Percentiles rank a stretch among this genome's conserved stretches.
Conservation (phyloP, 306 rosid species). For the Prosopis cineraria region DNA sequence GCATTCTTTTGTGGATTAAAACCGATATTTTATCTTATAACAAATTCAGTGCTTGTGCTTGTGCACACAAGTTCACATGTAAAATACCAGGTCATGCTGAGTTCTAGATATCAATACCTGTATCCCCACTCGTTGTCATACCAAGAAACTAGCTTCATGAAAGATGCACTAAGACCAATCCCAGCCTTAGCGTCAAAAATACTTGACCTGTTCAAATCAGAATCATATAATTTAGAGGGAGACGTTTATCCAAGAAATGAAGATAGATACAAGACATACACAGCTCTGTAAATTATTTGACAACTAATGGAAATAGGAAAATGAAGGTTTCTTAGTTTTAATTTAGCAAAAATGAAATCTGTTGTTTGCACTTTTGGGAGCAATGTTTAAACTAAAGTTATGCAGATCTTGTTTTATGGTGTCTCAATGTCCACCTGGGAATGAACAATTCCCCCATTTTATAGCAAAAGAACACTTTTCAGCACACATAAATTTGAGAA, state of each 20-base stretch:
- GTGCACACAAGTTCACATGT: not conserved
- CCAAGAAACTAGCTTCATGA: constrained; percentile 91
- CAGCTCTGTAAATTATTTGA: not conserved
- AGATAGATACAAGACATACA: not conserved
- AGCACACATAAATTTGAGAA: not conserved
- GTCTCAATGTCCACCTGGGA: not conserved
- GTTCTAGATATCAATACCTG: constrained; percentile 54
- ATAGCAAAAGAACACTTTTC: not conserved
- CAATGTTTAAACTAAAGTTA: not conserved
- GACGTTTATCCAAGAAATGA: not conserved
- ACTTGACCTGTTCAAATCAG: constrained; percentile 67
- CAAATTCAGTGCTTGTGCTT: not conserved
- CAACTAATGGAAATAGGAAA: not conserved
- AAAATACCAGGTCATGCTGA: not conserved
- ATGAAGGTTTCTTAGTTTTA: constrained; percentile 1
- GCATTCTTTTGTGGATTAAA: not conserved
- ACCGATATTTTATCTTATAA: not conserved
- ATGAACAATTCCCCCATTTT: not conserved
- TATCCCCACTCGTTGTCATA: constrained; percentile 99
- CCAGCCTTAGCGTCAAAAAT: constrained; percentile 99
- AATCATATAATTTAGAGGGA: not conserved
- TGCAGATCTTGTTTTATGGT: not conserved
- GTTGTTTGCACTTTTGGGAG: not conserved
- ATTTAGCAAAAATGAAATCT: not conserved
- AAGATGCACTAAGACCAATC: constrained; percentile 76